These are phyloP conservation scores for Calycina herbarum DNA, from an alignment of 2,329 filamentous ascomycete species.

Conservation along the genomic window DNA sequence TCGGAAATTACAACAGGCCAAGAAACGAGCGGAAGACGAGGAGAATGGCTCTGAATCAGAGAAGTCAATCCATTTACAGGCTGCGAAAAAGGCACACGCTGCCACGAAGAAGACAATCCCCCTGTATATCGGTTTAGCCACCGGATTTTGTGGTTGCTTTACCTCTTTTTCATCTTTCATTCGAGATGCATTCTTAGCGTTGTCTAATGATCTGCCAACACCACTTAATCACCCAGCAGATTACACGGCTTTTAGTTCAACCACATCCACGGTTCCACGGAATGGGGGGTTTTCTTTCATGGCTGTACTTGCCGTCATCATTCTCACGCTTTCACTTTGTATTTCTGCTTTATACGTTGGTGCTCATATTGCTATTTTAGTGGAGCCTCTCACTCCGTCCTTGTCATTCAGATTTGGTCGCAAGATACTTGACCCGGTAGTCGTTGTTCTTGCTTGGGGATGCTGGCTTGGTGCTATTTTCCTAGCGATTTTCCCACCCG, in stretches of 20 bases:
- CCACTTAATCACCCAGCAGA: conserved; percentile 45
- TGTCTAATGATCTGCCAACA: conserved; percentile 70
- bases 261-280: conserved; percentile 47
- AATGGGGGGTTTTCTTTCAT: conserved; percentile 80
- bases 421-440: conserved; percentile 61
- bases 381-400: conserved; percentile 59
- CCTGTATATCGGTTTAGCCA: conserved; percentile 82
- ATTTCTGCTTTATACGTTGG: conserved; percentile 70
- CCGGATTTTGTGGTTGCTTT: conserved; percentile 85
- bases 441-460: conserved; percentile 66
- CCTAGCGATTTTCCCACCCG: conserved; percentile 70
- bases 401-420: conserved; percentile 59
- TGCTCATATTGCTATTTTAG: conserved; percentile 68
- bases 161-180: conserved; percentile 89
- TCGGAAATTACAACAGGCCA: conserved; percentile 38
- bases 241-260: conserved; percentile 33
- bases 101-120: conserved; percentile 82
- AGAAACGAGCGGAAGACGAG: conserved; percentile 40
- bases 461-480: conserved; percentile 78
- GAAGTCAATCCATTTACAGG: conserved; percentile 40
- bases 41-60: conserved; percentile 36
- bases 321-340: conserved; percentile 70
- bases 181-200: conserved; percentile 73
- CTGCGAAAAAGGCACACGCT: conserved; percentile 57
- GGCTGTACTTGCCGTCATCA: conserved; percentile 73